phyloP scores from a whole-genome alignment of 2,329 filamentous ascomycete genomes.

The Pseudocercospora eumusae region DNA sequence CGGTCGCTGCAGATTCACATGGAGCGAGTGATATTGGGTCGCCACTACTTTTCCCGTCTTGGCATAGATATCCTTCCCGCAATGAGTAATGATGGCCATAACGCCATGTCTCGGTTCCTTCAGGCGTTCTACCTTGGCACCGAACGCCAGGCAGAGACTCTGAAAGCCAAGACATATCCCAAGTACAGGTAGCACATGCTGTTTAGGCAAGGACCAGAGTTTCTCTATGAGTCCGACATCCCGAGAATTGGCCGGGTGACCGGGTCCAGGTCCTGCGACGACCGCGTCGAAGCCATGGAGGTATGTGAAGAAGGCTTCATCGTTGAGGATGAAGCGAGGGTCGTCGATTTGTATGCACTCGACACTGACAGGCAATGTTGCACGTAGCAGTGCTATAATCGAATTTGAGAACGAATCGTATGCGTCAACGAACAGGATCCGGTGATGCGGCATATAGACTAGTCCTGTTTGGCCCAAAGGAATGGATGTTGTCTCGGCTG shows the following conservation, averaged over 20 bases:
- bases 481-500: background rate
- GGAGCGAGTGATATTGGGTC: conserved; percentile 73
- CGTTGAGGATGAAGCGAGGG: conserved; percentile 39
- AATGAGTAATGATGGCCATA: conserved; percentile 67
- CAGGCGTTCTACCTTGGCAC: conserved; percentile 66
- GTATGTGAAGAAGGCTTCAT: conserved; percentile 47
- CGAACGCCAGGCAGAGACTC: conserved; percentile 70
- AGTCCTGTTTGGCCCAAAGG: conserved; percentile 8
- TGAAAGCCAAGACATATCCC: conserved; percentile 92
- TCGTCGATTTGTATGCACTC: conserved; percentile 68
- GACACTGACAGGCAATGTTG: conserved; percentile 62
- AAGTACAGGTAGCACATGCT: conserved; percentile 70
- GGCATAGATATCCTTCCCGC: conserved; percentile 64
- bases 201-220: conserved; percentile 68
- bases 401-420: conserved; percentile 98
- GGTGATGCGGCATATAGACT: conserved; percentile 33
- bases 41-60: conserved; percentile 63
- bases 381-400: conserved; percentile 78
- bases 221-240: conserved; percentile 81
- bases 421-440: conserved; percentile 83
- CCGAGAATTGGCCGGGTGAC: conserved; percentile 67
- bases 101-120: conserved; percentile 79
- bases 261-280: conserved; percentile 87
- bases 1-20: conserved; percentile 47
- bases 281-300: conserved; percentile 73